These are phyloP conservation scores for Sungouiella blattae DNA, from an alignment of 805 yeast species.

Conservation along the genomic window DNA sequence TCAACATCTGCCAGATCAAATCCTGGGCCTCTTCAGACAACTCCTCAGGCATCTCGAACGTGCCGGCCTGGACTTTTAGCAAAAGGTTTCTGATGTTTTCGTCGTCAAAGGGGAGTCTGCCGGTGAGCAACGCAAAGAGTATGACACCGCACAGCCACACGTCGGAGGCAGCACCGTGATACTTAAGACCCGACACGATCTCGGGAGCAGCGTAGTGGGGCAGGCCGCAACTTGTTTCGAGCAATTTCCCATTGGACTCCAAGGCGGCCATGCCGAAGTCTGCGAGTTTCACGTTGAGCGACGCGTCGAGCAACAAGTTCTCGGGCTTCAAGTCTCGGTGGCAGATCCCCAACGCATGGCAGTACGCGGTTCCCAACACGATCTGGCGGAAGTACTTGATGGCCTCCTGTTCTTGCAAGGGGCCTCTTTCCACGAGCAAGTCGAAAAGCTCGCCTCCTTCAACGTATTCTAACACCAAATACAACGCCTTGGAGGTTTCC, in stretches of 20 bases:
- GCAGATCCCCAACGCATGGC: constrained; percentile 76
- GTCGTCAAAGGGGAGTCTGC: constrained; percentile 81
- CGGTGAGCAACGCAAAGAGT: constrained; percentile 72
- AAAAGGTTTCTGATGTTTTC: constrained; percentile 69
- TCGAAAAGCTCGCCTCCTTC: constrained; percentile 89
- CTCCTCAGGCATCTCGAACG: constrained; percentile 65
- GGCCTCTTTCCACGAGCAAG: constrained; percentile 66
- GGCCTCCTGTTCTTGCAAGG: constrained; percentile 69
- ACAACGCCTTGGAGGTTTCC: constrained; percentile 92
- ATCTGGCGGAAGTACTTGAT: constrained; percentile 75
- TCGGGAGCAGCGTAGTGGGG: constrained; percentile 91
- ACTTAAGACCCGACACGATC: constrained; percentile 71
- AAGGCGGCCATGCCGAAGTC: constrained; percentile 91
- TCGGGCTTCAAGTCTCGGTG: constrained; percentile 85
- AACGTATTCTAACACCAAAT: constrained; percentile 74
- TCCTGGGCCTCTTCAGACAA: constrained; percentile 65
- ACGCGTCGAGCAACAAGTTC: constrained; percentile 64
- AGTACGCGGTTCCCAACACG: constrained; percentile 72
- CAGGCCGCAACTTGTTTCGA: constrained; percentile 82
- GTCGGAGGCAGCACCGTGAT: constrained; percentile 83
- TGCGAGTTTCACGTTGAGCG: constrained; percentile 70
- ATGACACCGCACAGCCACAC: constrained; percentile 90
- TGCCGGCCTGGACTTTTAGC: constrained; percentile 74
- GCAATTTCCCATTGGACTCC: constrained; percentile 63
- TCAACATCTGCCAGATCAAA: constrained; percentile 60